These are phyloP conservation scores for Isoetes engelmannii DNA, from an alignment of 83 land plant genomes.

Conservation along the genomic window DNA sequence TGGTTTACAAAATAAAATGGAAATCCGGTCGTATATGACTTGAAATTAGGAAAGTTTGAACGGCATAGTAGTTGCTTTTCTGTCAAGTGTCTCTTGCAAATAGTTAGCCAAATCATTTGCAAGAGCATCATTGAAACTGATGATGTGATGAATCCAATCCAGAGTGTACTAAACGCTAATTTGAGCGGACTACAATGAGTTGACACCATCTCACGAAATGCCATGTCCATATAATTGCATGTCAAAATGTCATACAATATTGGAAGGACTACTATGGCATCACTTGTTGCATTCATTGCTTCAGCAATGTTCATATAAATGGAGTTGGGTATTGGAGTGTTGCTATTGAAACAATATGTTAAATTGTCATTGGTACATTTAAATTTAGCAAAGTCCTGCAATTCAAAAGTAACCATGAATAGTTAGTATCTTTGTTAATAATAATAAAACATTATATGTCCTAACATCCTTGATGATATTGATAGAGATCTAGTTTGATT, in stretches of 20 bases:
- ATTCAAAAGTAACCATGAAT: no score
- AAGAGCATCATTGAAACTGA: conserved; percentile 17
- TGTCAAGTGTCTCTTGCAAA: not conserved
- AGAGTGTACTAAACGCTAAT: conserved; percentile 10
- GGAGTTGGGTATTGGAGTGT: conserved; percentile 19
- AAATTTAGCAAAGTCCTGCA: conserved; percentile 16
- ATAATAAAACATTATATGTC: no score
- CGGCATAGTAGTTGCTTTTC: no score
- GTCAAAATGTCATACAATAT: conserved; percentile 14
- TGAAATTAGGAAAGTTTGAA: no score
- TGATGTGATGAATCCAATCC: conserved; percentile 18
- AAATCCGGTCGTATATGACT: no score
- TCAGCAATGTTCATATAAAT: conserved; percentile 5
- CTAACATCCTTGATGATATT: no score
- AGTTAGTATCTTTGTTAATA: no score
- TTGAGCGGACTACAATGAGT: conserved; percentile 12
- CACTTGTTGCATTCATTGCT: conserved; percentile 5
- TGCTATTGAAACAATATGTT: conserved; percentile 15
- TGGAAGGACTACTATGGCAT: conserved; percentile 9
- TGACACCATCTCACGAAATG: conserved; percentile 9
- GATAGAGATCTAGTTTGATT: no score
- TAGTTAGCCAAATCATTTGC: conserved; percentile 15
- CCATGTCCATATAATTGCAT: conserved; percentile 11
- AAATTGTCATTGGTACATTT: conserved; percentile 15
- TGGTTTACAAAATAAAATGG: no score